Conservation (phyloP, 371 early-diverging fungal genomes). For the Saksenaea oblongispora region DNA sequence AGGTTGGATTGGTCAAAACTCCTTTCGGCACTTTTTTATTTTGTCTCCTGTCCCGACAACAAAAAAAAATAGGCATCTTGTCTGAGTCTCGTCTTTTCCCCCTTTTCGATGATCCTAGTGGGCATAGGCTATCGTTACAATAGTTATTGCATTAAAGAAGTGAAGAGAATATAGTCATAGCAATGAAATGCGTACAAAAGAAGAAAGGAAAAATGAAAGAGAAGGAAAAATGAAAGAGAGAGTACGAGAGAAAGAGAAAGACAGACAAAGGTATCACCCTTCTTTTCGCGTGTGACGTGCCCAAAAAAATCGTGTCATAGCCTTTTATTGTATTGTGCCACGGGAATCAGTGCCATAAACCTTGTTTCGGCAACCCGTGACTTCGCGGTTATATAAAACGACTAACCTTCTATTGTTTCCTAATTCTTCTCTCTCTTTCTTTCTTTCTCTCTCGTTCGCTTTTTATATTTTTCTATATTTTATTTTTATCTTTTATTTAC, state of each 20-base stretch:
- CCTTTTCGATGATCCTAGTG: background rate
- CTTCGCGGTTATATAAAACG: constrained; percentile 21
- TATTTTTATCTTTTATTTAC: background rate
- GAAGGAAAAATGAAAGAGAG: background rate
- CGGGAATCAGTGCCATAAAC: background rate
- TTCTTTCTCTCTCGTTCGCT: background rate
- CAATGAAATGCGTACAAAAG: too few relatives aligned
- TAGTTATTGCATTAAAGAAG: too few relatives aligned
- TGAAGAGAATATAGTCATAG: too few relatives aligned
- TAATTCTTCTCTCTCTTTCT: constrained; percentile 14
- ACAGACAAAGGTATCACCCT: background rate
- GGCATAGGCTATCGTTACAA: background rate
- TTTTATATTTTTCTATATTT: background rate
- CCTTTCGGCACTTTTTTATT: background rate
- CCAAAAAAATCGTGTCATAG: background rate
- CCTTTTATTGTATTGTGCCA: background rate
- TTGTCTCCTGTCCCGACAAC: background rate
- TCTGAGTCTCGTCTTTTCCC: background rate
- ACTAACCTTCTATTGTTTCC: constrained; percentile 11
- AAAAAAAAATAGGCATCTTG: background rate
- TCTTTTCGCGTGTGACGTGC: background rate
- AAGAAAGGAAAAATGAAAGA: too few relatives aligned
- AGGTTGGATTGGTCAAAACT: constrained; percentile 5
- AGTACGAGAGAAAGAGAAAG: background rate
- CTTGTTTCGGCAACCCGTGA: constrained; percentile 2